Evolutionary conservation across 345 rosid genomes (phyloP).

Genomic region (Melaleuca quinquenervia): DNA sequence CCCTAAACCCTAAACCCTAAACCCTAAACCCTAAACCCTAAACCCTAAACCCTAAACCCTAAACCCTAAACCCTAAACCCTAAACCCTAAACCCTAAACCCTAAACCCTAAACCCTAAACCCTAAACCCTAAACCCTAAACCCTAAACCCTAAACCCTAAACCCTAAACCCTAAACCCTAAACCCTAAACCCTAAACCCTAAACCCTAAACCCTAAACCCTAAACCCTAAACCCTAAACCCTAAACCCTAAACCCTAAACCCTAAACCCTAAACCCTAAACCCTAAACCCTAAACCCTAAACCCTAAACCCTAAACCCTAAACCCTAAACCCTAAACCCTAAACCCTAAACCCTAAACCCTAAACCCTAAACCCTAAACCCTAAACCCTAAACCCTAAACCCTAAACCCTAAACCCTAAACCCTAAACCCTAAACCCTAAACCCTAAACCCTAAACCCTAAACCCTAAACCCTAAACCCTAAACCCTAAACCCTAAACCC

Average conservation of each 20-base stretch:
- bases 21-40: neutral
- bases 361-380: neutral
- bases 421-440: neutral
- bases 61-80: neutral
- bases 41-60: neutral
- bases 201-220: slow-evolving; percentile 2
- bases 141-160: slow-evolving; percentile 5
- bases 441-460: neutral
- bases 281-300: neutral
- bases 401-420: neutral
- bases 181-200: slow-evolving; percentile 4
- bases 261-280: neutral
- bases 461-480: neutral
- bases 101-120: neutral
- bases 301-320: slow-evolving; percentile 1
- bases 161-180: slow-evolving; percentile 5
- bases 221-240: neutral
- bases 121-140: neutral
- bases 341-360: neutral
- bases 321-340: neutral
- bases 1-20: neutral
- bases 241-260: neutral
- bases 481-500: neutral
- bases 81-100: neutral
- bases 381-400: neutral